Evolutionary conservation across 2,329 filamentous ascomycete genomes (phyloP).

Genomic region (Leptodontidium sp.): DNA sequence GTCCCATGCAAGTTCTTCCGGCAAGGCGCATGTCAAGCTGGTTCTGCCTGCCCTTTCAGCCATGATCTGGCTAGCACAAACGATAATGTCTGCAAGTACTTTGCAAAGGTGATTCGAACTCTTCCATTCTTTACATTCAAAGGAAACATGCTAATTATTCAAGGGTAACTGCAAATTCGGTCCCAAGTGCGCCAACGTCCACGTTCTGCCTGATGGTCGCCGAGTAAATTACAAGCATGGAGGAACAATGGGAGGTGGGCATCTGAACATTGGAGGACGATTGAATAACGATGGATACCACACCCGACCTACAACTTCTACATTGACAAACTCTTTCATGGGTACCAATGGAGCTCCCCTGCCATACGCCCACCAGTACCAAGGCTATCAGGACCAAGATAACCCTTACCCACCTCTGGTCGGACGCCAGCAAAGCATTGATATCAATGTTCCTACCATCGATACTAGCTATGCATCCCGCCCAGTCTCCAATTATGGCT

Average conservation of each 20-base stretch:
- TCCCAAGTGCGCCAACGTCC: slow-evolving; percentile 95
- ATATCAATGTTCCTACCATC: slow-evolving; percentile 56
- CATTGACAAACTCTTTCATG: slow-evolving; percentile 77
- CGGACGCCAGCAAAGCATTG: slow-evolving; percentile 57
- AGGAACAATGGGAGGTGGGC: slow-evolving; percentile 60
- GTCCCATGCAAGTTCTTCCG: slow-evolving; percentile 99
- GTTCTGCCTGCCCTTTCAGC: slow-evolving; percentile 93
- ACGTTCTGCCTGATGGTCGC: slow-evolving; percentile 92
- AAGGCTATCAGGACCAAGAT: slow-evolving; percentile 60
- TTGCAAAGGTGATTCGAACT: slow-evolving; percentile 80
- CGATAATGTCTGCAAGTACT: slow-evolving; percentile 97
- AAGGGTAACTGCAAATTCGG: slow-evolving; percentile 99
- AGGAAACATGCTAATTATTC: slow-evolving; percentile 38
- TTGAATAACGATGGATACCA: slow-evolving; percentile 72
- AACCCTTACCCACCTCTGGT: slow-evolving; percentile 56
- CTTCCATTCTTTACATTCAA: not conserved
- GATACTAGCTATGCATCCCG: slow-evolving; percentile 63
- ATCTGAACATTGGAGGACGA: slow-evolving; percentile 70
- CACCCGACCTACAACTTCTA: slow-evolving; percentile 74
- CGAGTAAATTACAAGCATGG: slow-evolving; percentile 80
- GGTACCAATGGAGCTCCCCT: slow-evolving; percentile 61
- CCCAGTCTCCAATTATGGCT: slow-evolving; percentile 74
- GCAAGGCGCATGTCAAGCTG: slow-evolving; percentile 94
- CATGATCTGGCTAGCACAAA: slow-evolving; percentile 87
- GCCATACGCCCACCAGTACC: slow-evolving; percentile 48